These are phyloP conservation scores for Curvularia eragrostidis DNA, from an alignment of 2,329 filamentous ascomycete genomes.

Conservation along the genomic window DNA sequence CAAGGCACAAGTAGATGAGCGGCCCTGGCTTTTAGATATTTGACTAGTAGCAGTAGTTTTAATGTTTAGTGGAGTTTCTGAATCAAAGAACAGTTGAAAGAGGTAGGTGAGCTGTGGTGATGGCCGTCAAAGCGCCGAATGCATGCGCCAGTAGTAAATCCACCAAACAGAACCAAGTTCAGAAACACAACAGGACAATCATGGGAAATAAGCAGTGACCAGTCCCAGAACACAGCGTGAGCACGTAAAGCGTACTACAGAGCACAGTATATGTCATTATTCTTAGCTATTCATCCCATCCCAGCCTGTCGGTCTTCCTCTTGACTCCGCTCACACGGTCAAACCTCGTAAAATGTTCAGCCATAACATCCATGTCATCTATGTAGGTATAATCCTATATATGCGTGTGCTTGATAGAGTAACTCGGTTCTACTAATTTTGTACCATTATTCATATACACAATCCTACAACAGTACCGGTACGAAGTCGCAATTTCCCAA, in stretches of 20 bases:
- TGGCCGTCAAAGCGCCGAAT: not conserved
- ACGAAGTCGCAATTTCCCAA: no score
- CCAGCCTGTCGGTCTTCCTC: not conserved
- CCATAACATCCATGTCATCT: no score
- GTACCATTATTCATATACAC: not conserved
- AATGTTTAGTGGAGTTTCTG: not conserved
- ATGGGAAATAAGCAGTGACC: no score
- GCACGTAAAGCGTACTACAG: not conserved
- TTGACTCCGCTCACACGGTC: not conserved
- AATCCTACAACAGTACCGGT: no score
- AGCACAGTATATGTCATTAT: not conserved
- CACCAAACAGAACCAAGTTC: not conserved
- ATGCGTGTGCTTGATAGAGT: no score
- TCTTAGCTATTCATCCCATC: no score
- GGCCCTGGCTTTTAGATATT: not conserved
- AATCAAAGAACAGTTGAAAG: not conserved
- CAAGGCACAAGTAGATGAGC: not conserved
- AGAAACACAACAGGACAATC: no score
- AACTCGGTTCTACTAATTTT: not conserved
- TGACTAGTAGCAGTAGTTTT: not conserved
- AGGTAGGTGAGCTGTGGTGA: not conserved
- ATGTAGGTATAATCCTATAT: no score
- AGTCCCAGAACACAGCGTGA: not conserved
- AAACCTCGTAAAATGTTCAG: not conserved
- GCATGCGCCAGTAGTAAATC: not conserved